A percentile compares a stretch with the other conserved stretches of the same genome.
Conservation (phyloP, 2,329 filamentous ascomycete genomes). For the Neurospora crassa region DNA sequence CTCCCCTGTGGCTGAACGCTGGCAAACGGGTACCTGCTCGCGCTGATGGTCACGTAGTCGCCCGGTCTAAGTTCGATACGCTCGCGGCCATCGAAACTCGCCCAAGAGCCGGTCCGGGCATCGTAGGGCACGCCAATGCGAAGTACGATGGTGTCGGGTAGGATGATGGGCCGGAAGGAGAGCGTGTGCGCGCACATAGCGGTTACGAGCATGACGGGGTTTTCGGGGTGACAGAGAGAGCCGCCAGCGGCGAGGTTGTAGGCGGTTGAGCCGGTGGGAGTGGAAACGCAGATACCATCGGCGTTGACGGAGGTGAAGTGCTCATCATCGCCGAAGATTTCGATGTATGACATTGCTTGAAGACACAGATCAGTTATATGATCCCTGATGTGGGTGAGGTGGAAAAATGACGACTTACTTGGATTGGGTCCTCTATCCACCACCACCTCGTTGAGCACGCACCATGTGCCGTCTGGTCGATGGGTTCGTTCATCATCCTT, state of each 20-base stretch:
- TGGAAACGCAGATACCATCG: conserved; percentile 88
- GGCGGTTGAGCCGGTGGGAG: conserved; percentile 87
- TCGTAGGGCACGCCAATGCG: conserved; percentile 92
- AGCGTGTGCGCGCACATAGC: conserved; percentile 92
- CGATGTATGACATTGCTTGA: conserved; percentile 77
- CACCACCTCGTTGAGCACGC: conserved; percentile 96
- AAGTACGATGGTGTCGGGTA: conserved; percentile 91
- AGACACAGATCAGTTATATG: conserved; percentile 5
- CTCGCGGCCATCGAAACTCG: conserved; percentile 94
- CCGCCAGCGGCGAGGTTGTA: conserved; percentile 96
- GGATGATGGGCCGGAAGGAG: conserved; percentile 90
- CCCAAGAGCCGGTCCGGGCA: conserved; percentile 82
- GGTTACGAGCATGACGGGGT: conserved; percentile 89
- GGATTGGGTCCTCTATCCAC: conserved; percentile 89
- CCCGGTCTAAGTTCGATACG: conserved; percentile 69
- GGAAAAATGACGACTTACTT: conserved; percentile 36
- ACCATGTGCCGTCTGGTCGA: conserved; percentile 70
- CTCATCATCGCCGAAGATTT: conserved; percentile 90
- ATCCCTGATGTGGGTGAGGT: background rate
- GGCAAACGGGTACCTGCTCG: conserved; percentile 71
- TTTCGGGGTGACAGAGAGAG: conserved; percentile 89
- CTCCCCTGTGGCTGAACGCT: conserved; percentile 61
- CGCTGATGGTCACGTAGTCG: conserved; percentile 78
- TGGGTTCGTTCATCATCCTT: conserved; percentile 79
- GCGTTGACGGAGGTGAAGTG: conserved; percentile 91